Base-by-base conservation (phyloP, 352 stramenopile genomes). In the Phytopythium oedochilum region DNA sequence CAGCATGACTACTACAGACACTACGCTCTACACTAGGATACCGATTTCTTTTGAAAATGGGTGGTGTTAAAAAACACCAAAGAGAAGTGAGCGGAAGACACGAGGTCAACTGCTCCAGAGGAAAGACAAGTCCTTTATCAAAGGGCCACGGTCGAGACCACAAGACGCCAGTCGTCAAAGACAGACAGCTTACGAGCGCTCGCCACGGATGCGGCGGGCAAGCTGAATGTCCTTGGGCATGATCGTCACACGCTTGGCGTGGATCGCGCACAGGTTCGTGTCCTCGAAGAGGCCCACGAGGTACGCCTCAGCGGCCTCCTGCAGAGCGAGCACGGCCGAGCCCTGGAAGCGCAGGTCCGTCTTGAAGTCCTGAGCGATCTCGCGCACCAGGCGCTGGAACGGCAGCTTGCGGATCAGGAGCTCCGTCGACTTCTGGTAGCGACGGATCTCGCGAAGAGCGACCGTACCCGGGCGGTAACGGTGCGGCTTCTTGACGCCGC, bases 191-290 rank as follows among this genome's bases (percentile, higher is more conserved):
- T 88, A 90, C 54, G 80, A 90, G 42, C 78, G 78, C 63, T 91
- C 81, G 59, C 92, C 92, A 78, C 92, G 83, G 68, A 97, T 97
- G 63, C 92, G 86, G 63, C 89, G 78, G 18, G 91, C 93, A 31
- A 98, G 73, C 68, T 98, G 91, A 60, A 98, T 97, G 75, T 98
- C 91, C 75, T 97, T 97, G 18, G 88, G 87, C 91, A 97, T 97
- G 70, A 98, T 97, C 9, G 90, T 98, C 20, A 98, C 89, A 72
- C 78, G 78, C 75, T 97, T 97, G 25, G 71, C 91, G 78, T 98
- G 91, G 71, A 98, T 96, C 3, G 90, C 89, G 73, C 91, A 98
- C 42, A 97, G 68, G 75, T 98, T 97, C 34, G 85, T 92, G 84
- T 98, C 93, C 70, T 93, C 83, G 61, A 93, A 93, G 22, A 91